Percentiles rank a stretch among this genome's conserved stretches.
These are phyloP conservation scores for Aphanomyces astaci DNA, from an alignment of 352 stramenopile species.

Conservation along the genomic window DNA sequence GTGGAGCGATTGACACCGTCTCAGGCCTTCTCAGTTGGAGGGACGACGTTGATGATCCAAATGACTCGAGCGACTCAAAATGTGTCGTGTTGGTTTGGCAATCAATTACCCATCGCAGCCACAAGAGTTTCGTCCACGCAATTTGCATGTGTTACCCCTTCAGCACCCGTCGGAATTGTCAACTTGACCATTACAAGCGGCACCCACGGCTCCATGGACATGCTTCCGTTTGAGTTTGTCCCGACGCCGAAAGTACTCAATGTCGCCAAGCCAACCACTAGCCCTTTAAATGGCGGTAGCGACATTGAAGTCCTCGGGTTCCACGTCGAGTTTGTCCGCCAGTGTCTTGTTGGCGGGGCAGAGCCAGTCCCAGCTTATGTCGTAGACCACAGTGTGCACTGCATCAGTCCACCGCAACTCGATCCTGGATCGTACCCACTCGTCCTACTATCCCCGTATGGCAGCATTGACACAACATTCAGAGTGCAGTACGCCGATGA, in stretches of 20 bases:
- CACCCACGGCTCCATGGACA: slow-evolving; percentile 29
- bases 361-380: slow-evolving; percentile 27
- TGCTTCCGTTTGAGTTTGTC: slow-evolving; percentile 18
- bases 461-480: background rate
- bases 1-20: slow-evolving; percentile 34
- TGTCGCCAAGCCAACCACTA: background rate
- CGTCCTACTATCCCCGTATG: background rate
- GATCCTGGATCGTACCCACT: background rate
- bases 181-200: background rate
- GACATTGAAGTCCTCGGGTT: slow-evolving; percentile 40
- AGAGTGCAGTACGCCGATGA: background rate
- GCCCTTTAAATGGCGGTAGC: slow-evolving; percentile 33
- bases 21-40: slow-evolving; percentile 31
- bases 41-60: slow-evolving; percentile 29
- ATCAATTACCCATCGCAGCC: slow-evolving; percentile 14
- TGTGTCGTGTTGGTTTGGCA: slow-evolving; percentile 54
- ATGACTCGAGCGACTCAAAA: slow-evolving; percentile 33
- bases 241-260: background rate
- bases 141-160: slow-evolving; percentile 37
- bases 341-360: slow-evolving; percentile 65
- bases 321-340: slow-evolving; percentile 41
- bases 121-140: slow-evolving; percentile 26
- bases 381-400: background rate
- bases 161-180: slow-evolving; percentile 26
- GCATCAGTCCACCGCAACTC: background rate